Evolutionary conservation across 495 filamentous ascomycete genomes (phyloP), one percentile per base, ranked within the genome.

Genomic region (Hyaloscypha hepaticicola): DNA sequence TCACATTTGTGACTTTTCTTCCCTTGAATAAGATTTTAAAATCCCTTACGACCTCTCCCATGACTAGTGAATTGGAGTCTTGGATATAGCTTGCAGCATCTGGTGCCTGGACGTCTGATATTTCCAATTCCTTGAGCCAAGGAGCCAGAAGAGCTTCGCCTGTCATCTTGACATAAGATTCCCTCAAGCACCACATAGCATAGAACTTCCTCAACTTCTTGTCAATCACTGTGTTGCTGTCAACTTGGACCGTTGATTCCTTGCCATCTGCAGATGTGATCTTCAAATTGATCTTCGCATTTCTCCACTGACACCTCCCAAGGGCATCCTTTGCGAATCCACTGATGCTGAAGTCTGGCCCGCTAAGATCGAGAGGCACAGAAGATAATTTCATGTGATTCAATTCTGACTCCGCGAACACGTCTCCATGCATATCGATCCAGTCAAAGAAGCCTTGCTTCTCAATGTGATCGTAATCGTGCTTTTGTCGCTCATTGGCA

Each of bases 141-240:
- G 82, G 79, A 3, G 92, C 92, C 34, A 96, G 77, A 55, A 97
- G 78, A 21, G 91, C 93, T 69, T 96, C 92, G 29, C 93, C 93
- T 9, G 90, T 92, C 84, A 97, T 85, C 82, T 97, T 97, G 66
- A 97, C 86, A 76, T 93, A 97, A 0, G 93, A 90, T 77, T 97
- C 93, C 68, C 95, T 90, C 60, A 95, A 80, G 60, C 88, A 91
- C 91, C 91, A 97, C 67, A 89, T 90, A 2, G 92, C 86, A 70
- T 95, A 96, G 74, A 97, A 97, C 5, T 86, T 78, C 2, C 93
- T 80, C 49, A 96, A 78, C 31, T 87, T 84, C 49, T 82, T 83
- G 50, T 83, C 78, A 24, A 88, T 77, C 12, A 70, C 60, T 1
- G 59, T n/a, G 16, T 69, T 61, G 55, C 77, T 78, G 50, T 82